These are phyloP conservation scores for Corchorus olitorius DNA, from an alignment of 345 rosid genomes.

Conservation along the genomic window DNA sequence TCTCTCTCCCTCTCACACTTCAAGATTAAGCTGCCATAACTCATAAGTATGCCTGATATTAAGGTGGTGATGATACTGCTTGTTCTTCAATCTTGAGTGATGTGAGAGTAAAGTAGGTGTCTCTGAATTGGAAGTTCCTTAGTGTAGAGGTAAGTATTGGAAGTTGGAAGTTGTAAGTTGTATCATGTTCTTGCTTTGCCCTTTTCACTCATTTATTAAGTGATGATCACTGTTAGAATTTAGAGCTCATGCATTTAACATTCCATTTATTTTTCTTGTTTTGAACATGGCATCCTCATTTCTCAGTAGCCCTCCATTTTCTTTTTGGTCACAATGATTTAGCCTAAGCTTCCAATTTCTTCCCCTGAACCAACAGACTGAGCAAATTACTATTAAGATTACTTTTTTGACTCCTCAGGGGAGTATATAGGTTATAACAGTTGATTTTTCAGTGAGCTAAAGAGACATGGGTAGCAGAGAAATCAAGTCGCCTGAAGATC, in stretches of 20 bases:
- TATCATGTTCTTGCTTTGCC: background rate
- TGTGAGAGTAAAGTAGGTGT: background rate
- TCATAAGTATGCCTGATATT: background rate
- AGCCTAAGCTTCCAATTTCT: background rate
- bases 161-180: too few species aligned
- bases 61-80: background rate
- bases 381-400: background rate
- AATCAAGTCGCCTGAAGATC: slow-evolving; percentile 58
- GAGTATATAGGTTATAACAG: background rate
- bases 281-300: background rate
- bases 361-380: background rate
- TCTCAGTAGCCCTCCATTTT: background rate
- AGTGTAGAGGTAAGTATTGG: background rate
- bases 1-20: background rate
- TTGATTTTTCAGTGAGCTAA: slow-evolving; percentile 13
- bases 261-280: background rate
- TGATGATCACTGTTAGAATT: background rate
- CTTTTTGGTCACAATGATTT: background rate
- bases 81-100: background rate
- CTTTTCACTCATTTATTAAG: slow-evolving; percentile 7
- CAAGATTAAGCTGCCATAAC: background rate
- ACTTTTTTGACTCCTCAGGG: background rate
- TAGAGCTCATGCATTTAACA: slow-evolving; percentile 2
- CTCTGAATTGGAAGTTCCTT: background rate
- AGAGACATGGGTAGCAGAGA: slow-evolving; percentile 52